Base-by-base conservation (phyloP, 176 grass and related monocot species). In the Eragrostis curvula region DNA sequence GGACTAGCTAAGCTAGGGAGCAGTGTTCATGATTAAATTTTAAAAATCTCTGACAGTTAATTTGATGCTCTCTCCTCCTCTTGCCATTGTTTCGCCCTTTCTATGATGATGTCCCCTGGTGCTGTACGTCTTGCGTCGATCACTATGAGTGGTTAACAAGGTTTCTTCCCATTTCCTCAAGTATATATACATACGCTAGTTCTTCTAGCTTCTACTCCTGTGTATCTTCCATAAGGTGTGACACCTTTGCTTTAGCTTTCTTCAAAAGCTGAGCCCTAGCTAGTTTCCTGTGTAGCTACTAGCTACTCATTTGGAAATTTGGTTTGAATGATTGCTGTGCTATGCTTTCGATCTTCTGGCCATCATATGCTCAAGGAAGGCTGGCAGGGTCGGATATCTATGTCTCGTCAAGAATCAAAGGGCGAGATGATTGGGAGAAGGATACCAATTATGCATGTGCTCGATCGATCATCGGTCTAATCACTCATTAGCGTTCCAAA, bases 261-360 rank as follows among this genome's bases (percentile, higher is more conserved):
- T 74, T 86, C 84, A 90, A 90, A 90, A 90, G 84, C 79, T 90
- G 88, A 90, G 84, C 88, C 84, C 88, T 90, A 90, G 88, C 88
- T 90, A 90, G 88, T 64, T 80, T 63, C 82, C 87, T 89, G n/a
- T n/a, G n/a, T n/a, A 89, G 55, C 68, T 56, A 75, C 36, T 67
- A 65, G 60, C 63, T 79, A 83, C 49, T 45, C 74, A 28, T 28
- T 30, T 74, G 75, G 52, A 28, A 60, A 36, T 82, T 86, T 85
- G 28, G 27, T 83, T 48, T 73, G 73, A 86, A 86, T 83, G 56
- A 83, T 90, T 78, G 48, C 48, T 45, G 52, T 60, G 32, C 8
- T 81, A 30, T 46, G 25, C 20, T 63, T 32, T 29, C 23, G 56
- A 46, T 72, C 79, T 66, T 83, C 74, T 5, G 9, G 68, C 86